Base-by-base conservation (phyloP, 805 yeast genomes). In the Sugiyamaella chiloensis region DNA sequence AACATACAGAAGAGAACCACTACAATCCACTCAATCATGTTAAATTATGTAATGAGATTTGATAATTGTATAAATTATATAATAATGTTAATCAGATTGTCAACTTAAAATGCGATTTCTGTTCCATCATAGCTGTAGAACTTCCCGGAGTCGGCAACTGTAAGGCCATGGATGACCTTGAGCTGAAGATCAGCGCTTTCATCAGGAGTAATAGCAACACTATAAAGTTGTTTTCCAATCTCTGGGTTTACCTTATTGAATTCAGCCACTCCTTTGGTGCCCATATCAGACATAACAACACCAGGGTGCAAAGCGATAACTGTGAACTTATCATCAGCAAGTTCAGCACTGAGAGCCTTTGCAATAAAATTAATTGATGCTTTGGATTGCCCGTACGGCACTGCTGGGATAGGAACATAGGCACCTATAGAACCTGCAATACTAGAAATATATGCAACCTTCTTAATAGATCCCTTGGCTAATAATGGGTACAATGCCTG, bases 261-360 rank as follows among this genome's bases (percentile, higher is more conserved):
- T 24, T 23, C 24, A n/a, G 12, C 40, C 4, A 26, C 44, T 11
- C 16, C 52, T 17, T 19, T 32, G 2, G 24, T 47, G 3, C 60
- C 64, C 66, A 65, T 61, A 39, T 70, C 73, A 31, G 69, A 65
- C 7, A 45, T 9, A 12, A 72, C 73, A 7, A 60, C 24, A 34
- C 76, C 75, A 1, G 77, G 77, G 44, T 69, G 71, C 12, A 69
- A 11, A 8, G 69, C 52, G 19, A 67, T 52, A 36, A 64, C 58
- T 6, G 55, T 61, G 47, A 60, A 66, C 1, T 59, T 63, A 24
- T 63, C 60, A 1, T 35, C 37, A 5, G 43, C 51, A 21, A 61
- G 43, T 44, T 70, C 72, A 30, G 17, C 11, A 32, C 63, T 50
- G 23, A 70, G 36, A 20, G 60, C 59, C 40, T 52, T 59, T 11